A percentile compares a stretch with the other conserved stretches of the same genome.
Conservation (phyloP, 2,329 filamentous ascomycete genomes). For the Tolypocladium guangdongense region DNA sequence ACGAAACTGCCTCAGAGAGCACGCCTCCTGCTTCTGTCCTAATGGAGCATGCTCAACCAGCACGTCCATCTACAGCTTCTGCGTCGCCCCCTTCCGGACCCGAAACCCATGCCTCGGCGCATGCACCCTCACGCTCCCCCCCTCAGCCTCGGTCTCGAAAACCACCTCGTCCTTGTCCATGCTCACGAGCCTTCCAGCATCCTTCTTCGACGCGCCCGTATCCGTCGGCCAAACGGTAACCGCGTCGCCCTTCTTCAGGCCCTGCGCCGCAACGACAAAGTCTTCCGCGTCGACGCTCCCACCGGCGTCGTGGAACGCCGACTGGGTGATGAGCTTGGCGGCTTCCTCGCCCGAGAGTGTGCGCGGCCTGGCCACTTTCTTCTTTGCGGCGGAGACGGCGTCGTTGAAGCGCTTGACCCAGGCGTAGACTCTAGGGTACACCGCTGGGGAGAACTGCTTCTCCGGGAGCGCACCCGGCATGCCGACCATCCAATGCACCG, state of each 20-base stretch:
- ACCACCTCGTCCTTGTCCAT: constrained; percentile 45
- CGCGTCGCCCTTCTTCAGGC: constrained; percentile 38
- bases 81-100: constrained; percentile 20
- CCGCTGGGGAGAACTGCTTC: constrained; percentile 36
- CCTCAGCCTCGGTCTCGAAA: constrained; percentile 36
- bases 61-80: not conserved
- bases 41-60: too few species aligned
- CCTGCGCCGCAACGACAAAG: constrained; percentile 29
- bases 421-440: constrained; percentile 49
- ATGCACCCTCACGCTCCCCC: constrained; percentile 41
- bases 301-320: constrained; percentile 34
- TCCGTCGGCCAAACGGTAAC: constrained; percentile 54
- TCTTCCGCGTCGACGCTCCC: constrained; percentile 36
- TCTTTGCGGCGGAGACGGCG: constrained; percentile 31
- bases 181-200: constrained; percentile 43
- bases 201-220: constrained; percentile 46
- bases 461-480: constrained; percentile 44
- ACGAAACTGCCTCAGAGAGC: not conserved
- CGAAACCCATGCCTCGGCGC: constrained; percentile 50
- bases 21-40: not conserved
- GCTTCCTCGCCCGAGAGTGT: constrained; percentile 44
- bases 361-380: constrained; percentile 20
- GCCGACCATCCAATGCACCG: constrained; percentile 52
- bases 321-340: constrained; percentile 30
- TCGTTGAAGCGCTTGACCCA: constrained; percentile 54